Base-by-base conservation (phyloP, 2,329 filamentous ascomycete species). In the Cladophialophora yegresii region DNA sequence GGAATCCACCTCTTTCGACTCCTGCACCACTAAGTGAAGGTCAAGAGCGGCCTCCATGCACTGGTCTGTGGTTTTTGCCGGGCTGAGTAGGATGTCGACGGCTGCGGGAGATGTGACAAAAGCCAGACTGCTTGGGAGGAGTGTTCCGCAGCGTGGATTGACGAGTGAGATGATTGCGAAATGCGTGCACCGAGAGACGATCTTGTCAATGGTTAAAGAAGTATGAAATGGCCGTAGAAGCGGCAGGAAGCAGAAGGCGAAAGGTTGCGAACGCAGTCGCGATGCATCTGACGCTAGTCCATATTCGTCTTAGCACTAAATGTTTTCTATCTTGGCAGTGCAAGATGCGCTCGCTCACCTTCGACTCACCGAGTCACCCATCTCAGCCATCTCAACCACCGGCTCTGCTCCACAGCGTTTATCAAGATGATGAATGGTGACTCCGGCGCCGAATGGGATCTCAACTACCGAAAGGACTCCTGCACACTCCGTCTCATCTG, bases 31-130 rank as follows among this genome's bases (percentile, higher is more conserved):
- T 61, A 58, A 62, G 53, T 63, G 45, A 43, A 53, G 33, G 61
- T 61, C 53, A 28, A 63, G 51, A 61, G 54, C 61, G 64, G 57
- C 58, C 67, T 70, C 70, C 70, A 71, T 71, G 67, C 70, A 71
- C 69, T 58, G 49, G 47, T 30, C 28, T 58, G 32, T 40, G 30
- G 13, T 50, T n/a, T n/a, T n/a, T 6, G 51, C 45, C 9, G 26
- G 36, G 33, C 20, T 23, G 30, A 43, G 3, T 10, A 26, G 45
- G 26, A 26, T 23, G 30, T 43, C 57, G 43, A 22, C 32, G 20
- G 57, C n/a, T 5, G 22, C 12, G 20, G 20, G 13, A 16, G 23
- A 23, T 13, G 47, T 23, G 12, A 28, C 47, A 20, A 50, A 28
- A 26, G 23, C 8, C 12, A 5, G 10, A 13, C 22, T 20, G 22